Base-by-base conservation (phyloP, 139 green algal species). In the Picochlorum sp. region DNA sequence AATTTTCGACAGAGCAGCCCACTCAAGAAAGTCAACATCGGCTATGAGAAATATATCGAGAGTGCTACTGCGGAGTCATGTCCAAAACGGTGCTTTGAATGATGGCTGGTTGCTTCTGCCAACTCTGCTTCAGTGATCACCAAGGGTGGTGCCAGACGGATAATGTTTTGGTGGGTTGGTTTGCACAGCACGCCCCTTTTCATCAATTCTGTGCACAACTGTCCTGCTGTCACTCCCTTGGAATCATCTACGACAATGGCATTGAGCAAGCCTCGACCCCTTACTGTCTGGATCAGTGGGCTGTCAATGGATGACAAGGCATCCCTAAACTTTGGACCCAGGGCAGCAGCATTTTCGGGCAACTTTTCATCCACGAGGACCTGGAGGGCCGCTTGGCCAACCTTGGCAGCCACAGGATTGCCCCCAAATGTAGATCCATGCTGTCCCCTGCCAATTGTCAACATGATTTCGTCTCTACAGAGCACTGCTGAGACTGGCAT, bases 91-190 rank as follows among this genome's bases (percentile, higher is more conserved):
- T 68, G 51, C 66, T 67, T 10, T 47, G 49, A 28, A 95, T 88
- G 74, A 94, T 89, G 49, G 69, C 81, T 2, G 65, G 65, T 65
- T 20, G 84, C 88, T 59, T 92, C 85, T 34, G 69, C 15, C 50
- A 93, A 67, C 79, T 96, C 82, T 45, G 72, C 65, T 47, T 90
- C 80, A 9, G 64, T 90, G 63, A 96, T 88, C 24, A 84, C 65
- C 38, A 96, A 80, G 10, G 89, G 88, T 9, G 89, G 89, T 18
- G 89, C 86, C 49, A 95, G 77, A 50, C 90, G 79, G 67, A 97
- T 96, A 68, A 96, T 94, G 70, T 95, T 85, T 37, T 83, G 75
- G 34, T 96, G 90, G 0, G 92, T 98, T n/a, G 92, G 93, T 83
- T 98, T 98, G 50, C 89, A 84, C 62, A 96, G 81, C 59, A 97